These are phyloP conservation scores for Metarhizium brunneum DNA, from an alignment of 2,329 filamentous ascomycete species.

Conservation along the genomic window DNA sequence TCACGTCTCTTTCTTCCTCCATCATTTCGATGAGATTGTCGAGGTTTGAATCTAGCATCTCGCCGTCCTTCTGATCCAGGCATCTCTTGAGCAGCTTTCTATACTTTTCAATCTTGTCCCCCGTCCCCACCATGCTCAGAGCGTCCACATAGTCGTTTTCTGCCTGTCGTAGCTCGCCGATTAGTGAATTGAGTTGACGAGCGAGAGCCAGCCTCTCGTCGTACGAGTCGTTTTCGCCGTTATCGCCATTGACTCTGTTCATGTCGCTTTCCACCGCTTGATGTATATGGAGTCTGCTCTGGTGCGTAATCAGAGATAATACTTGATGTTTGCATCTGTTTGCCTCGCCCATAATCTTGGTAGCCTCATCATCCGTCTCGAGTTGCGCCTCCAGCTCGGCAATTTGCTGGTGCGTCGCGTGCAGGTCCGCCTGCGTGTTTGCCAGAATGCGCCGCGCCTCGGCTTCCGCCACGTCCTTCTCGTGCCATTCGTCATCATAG, in stretches of 20 bases:
- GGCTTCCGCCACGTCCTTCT: slow-evolving; percentile 61
- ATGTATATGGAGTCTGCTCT: slow-evolving; percentile 44
- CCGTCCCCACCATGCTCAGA: slow-evolving; percentile 58
- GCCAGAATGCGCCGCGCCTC: slow-evolving; percentile 58
- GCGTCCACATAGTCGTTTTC: slow-evolving; percentile 62
- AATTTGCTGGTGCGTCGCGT: slow-evolving; percentile 49
- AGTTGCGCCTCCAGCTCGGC: slow-evolving; percentile 45
- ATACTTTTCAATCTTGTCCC: slow-evolving; percentile 67
- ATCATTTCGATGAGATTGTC: slow-evolving; percentile 54
- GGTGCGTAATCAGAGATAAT: slow-evolving; percentile 38
- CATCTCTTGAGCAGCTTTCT: slow-evolving; percentile 59
- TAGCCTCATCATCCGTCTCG: slow-evolving; percentile 44
- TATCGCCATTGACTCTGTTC: slow-evolving; percentile 40
- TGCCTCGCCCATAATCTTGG: slow-evolving; percentile 41
- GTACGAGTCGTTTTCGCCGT: slow-evolving; percentile 32
- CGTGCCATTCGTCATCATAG: slow-evolving; percentile 67
- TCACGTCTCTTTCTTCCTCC: slow-evolving; percentile 49
- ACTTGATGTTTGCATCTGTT: slow-evolving; percentile 39
- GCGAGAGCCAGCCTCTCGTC: slow-evolving; percentile 50
- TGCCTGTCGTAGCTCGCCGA: slow-evolving; percentile 50
- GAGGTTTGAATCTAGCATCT: slow-evolving; percentile 57
- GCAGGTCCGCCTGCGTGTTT: slow-evolving; percentile 60
- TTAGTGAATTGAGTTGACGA: slow-evolving; percentile 44
- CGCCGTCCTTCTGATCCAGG: slow-evolving; percentile 55
- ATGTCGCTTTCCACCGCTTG: slow-evolving; percentile 43